Percentiles rank a stretch among this genome's conserved stretches.
These are phyloP conservation scores for Helotiales sp. DNA, from an alignment of 2,329 filamentous ascomycete species.

Conservation along the genomic window DNA sequence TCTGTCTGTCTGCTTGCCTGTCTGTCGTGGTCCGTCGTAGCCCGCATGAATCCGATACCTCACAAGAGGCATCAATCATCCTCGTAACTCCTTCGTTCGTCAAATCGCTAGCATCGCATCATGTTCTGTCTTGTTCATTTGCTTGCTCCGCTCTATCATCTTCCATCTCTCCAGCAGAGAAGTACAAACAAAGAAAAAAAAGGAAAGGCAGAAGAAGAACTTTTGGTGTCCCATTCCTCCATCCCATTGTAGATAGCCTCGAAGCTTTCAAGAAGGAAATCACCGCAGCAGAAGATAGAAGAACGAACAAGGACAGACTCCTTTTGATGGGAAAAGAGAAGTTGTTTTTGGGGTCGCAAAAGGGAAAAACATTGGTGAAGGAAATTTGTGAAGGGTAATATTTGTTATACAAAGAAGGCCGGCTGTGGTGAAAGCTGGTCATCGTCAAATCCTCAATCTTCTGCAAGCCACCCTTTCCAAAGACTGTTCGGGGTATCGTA, in stretches of 20 bases:
- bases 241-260: background rate
- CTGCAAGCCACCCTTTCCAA: constrained; percentile 42
- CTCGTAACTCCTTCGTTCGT: constrained; percentile 31
- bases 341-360: constrained; percentile 24
- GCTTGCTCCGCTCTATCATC: constrained; percentile 6
- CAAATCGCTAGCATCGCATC: constrained; percentile 8
- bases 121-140: background rate
- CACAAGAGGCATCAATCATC: constrained; percentile 28
- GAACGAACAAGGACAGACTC: background rate
- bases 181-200: background rate
- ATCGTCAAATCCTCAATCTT: constrained; percentile 41
- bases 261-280: background rate
- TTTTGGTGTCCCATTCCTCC: constrained; percentile 15
- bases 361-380: constrained; percentile 19
- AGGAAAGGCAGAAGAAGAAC: constrained; percentile 6
- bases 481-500: constrained; percentile 39
- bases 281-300: background rate
- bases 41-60: constrained; percentile 23
- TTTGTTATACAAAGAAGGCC: constrained; percentile 42
- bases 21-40: constrained; percentile 18
- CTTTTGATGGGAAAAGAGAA: background rate
- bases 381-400: constrained; percentile 18
- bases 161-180: background rate
- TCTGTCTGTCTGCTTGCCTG: background rate
- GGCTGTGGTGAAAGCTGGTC: constrained; percentile 26